Conservation (phyloP, 2,329 filamentous ascomycete genomes). For the Stemphylium beticola region DNA sequence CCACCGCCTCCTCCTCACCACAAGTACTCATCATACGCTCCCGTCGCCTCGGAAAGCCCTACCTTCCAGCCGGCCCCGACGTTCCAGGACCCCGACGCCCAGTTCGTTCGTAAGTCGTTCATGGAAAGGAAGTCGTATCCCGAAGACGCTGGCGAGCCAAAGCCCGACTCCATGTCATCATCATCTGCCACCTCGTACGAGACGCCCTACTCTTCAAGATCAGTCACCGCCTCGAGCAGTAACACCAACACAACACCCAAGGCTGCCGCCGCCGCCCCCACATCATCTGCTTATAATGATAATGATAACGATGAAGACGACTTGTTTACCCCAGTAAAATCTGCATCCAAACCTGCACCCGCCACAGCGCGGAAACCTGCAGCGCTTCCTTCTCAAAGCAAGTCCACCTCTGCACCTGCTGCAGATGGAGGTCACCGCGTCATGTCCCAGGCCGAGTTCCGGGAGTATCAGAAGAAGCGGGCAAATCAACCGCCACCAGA, state of each 20-base stretch:
- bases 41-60: slow-evolving; percentile 43
- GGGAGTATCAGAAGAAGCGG: slow-evolving; percentile 37
- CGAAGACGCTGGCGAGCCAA: slow-evolving; percentile 32
- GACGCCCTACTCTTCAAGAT: slow-evolving; percentile 42
- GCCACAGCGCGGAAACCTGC: slow-evolving; percentile 12
- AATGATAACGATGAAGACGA: slow-evolving; percentile 41
- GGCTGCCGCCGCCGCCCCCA: slow-evolving; percentile 28
- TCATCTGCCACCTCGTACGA: slow-evolving; percentile 42
- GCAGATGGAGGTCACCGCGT: slow-evolving; percentile 30
- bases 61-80: slow-evolving; percentile 31
- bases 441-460: slow-evolving; percentile 45
- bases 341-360: slow-evolving; percentile 12
- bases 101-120: slow-evolving; percentile 36
- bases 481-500: slow-evolving; percentile 32
- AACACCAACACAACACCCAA: slow-evolving; percentile 39
- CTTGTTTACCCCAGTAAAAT: slow-evolving; percentile 33
- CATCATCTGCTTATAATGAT: slow-evolving; percentile 24
- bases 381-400: slow-evolving; percentile 14
- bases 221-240: slow-evolving; percentile 33
- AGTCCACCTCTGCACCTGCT: slow-evolving; percentile 15
- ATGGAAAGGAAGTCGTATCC: slow-evolving; percentile 29
- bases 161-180: slow-evolving; percentile 34
- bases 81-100: slow-evolving; percentile 39
- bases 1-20: slow-evolving; percentile 44
- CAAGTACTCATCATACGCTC: slow-evolving; percentile 43